phyloP scores from a whole-genome alignment of 1,284 basidiomycete species.

The Cutaneotrichosporon arboriforme region DNA sequence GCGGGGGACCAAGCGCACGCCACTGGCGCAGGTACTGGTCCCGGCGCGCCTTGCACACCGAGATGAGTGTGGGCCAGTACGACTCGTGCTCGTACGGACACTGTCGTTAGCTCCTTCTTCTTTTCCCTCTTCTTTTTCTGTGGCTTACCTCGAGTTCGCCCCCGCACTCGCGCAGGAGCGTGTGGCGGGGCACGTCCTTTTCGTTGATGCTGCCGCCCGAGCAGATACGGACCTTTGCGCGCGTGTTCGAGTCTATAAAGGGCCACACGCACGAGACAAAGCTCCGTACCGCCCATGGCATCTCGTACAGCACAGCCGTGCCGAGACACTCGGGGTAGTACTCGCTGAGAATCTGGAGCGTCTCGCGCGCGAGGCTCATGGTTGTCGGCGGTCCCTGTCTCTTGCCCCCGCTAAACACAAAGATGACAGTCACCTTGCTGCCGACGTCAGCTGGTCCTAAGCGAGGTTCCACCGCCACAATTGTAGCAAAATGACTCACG shows the following conservation, averaged over 20 bases:
- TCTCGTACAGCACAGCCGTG: slow-evolving; percentile 28
- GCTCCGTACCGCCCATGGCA: slow-evolving; percentile 35
- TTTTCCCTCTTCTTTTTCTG: too few relatives aligned
- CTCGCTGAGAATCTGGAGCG: slow-evolving; percentile 26
- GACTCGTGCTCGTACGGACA: slow-evolving; percentile 32
- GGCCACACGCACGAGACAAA: slow-evolving; percentile 43
- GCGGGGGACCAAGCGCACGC: slow-evolving; percentile 20
- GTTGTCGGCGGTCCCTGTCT: slow-evolving; percentile 35
- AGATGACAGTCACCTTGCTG: slow-evolving; percentile 19
- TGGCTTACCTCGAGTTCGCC: slow-evolving; percentile 31
- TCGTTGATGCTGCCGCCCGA: slow-evolving; percentile 20
- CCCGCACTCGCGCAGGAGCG: slow-evolving; percentile 32
- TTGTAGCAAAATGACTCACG: slow-evolving; percentile 18
- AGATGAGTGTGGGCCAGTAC: slow-evolving; percentile 33
- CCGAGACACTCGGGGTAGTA: slow-evolving; percentile 38
- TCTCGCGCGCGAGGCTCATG: slow-evolving; percentile 25
- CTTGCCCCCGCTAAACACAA: slow-evolving; percentile 41
- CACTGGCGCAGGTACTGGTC: slow-evolving; percentile 26
- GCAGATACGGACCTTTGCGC: slow-evolving; percentile 29
- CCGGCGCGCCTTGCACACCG: slow-evolving; percentile 24
- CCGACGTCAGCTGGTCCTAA: neutral
- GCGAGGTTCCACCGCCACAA: too few relatives aligned
- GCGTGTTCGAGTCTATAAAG: slow-evolving; percentile 39
- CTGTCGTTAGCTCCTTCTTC: slow-evolving; percentile 21
- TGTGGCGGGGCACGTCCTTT: slow-evolving; percentile 18